Evolutionary conservation across 75 land plant species (phyloP).

Genomic region (Isoetes taiwanensis): DNA sequence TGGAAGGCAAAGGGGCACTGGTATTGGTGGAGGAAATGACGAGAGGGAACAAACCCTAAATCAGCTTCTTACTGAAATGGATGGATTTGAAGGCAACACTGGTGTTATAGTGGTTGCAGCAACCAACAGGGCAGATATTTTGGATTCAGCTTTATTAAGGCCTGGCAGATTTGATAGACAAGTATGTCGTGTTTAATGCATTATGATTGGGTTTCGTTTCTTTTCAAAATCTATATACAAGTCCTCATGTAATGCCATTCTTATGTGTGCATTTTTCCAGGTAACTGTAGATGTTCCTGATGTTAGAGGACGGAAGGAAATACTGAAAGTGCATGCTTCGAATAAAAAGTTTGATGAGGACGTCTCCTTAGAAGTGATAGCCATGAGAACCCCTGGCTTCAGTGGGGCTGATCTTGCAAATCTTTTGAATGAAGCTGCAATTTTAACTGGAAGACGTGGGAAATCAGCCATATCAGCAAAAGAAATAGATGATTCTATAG

Average conservation of each 20-base stretch:
- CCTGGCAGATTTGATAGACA: constrained; percentile 7
- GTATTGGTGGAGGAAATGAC: constrained; percentile 6
- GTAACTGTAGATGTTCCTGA: constrained; percentile 95
- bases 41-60: constrained; percentile 3
- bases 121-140: constrained; percentile 4
- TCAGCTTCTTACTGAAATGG: constrained; percentile 4
- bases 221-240: too few species aligned
- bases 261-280: too few species aligned
- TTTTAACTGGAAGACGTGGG: constrained; percentile 86
- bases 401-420: constrained; percentile 99
- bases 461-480: constrained; percentile 77
- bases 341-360: constrained; percentile 84
- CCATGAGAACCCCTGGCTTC: constrained; percentile 98
- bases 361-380: constrained; percentile 86
- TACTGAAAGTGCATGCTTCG: constrained; percentile 81
- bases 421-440: constrained; percentile 95
- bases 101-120: constrained; percentile 6
- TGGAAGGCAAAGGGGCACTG: constrained; percentile 1
- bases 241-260: neutral
- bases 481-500: constrained; percentile 95
- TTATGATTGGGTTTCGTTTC: too few species aligned
- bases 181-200: too few species aligned
- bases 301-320: constrained; percentile 81
- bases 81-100: constrained; percentile 5
- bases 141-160: constrained; percentile 6